Percentiles rank a stretch among this genome's conserved stretches.
Conservation (phyloP, 768 basidiomycete genomes). For the Leccinum pellstonianum region DNA sequence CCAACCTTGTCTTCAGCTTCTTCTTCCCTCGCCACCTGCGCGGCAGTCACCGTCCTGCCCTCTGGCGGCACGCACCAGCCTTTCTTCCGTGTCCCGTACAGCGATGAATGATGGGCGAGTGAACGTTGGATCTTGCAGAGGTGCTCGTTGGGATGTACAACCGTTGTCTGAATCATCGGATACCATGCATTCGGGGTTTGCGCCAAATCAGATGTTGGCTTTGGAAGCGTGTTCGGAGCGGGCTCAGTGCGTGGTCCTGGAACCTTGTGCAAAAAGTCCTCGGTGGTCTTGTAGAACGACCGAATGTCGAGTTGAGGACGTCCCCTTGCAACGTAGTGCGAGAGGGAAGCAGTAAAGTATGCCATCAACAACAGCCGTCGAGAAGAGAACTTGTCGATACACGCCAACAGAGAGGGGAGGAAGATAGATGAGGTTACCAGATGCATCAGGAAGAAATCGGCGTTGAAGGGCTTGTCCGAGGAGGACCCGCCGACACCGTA, state of each 20-base stretch:
- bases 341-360: conserved; percentile 29
- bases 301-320: conserved; percentile 33
- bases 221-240: conserved; percentile 25
- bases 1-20: conserved; percentile 28
- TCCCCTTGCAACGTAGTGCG: conserved; percentile 35
- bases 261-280: conserved; percentile 35
- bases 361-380: conserved; percentile 28
- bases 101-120: conserved; percentile 41
- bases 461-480: conserved; percentile 49
- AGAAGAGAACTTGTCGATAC: conserved; percentile 30
- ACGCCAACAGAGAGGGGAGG: conserved; percentile 47
- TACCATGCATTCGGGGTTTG: conserved; percentile 56
- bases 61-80: conserved; percentile 24
- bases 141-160: conserved; percentile 61
- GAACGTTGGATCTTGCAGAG: conserved; percentile 47
- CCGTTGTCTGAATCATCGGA: conserved; percentile 48
- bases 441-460: conserved; percentile 71
- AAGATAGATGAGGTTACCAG: conserved; percentile 67
- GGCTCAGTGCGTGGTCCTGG: conserved; percentile 25
- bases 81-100: conserved; percentile 41
- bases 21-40: conserved; percentile 21
- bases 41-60: conserved; percentile 16
- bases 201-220: conserved; percentile 34
- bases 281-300: conserved; percentile 31
- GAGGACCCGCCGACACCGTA: conserved; percentile 59